A percentile compares a stretch with the other conserved stretches of the same genome.
Conservation (phyloP, 1,284 basidiomycete species). For the Ustilago hordei region DNA sequence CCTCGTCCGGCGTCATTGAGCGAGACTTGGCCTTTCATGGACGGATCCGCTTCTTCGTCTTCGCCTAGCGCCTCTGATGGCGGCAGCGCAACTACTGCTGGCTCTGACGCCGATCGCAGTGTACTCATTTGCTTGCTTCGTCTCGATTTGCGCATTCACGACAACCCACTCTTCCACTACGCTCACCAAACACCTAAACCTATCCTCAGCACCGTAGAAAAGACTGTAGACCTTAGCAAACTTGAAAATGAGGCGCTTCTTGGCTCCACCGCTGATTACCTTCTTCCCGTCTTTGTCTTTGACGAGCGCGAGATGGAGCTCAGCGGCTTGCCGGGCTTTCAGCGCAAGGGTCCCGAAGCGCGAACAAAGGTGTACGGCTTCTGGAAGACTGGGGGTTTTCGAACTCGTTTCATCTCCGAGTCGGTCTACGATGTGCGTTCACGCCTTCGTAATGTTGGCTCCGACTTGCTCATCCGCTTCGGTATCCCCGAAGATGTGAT, state of each 20-base stretch:
- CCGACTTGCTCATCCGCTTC: slow-evolving; percentile 73
- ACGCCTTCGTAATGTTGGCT: slow-evolving; percentile 70
- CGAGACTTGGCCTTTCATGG: slow-evolving; percentile 16
- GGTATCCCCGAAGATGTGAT: slow-evolving; percentile 71
- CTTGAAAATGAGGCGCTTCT: slow-evolving; percentile 58
- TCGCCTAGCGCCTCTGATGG: slow-evolving; percentile 34
- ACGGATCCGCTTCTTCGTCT: slow-evolving; percentile 32
- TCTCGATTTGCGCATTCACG: slow-evolving; percentile 69
- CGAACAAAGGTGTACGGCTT: slow-evolving; percentile 71
- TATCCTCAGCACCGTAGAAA: slow-evolving; percentile 34
- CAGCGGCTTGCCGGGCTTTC: slow-evolving; percentile 71
- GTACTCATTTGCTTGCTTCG: slow-evolving; percentile 63
- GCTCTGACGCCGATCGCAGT: slow-evolving; percentile 33
- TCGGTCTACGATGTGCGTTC: slow-evolving; percentile 72
- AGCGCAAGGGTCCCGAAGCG: slow-evolving; percentile 68
- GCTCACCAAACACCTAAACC: slow-evolving; percentile 51
- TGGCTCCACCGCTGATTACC: slow-evolving; percentile 69
- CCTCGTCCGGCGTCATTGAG: neutral
- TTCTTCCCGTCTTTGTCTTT: slow-evolving; percentile 74
- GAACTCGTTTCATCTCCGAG: slow-evolving; percentile 72
- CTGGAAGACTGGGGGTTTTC: slow-evolving; percentile 72
- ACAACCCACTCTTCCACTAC: slow-evolving; percentile 72
- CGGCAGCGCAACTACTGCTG: slow-evolving; percentile 23
- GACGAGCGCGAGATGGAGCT: slow-evolving; percentile 73
- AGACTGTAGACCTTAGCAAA: slow-evolving; percentile 48